These are phyloP conservation scores for Saitozyma podzolica DNA, from an alignment of 768 basidiomycete species.

Conservation along the genomic window DNA sequence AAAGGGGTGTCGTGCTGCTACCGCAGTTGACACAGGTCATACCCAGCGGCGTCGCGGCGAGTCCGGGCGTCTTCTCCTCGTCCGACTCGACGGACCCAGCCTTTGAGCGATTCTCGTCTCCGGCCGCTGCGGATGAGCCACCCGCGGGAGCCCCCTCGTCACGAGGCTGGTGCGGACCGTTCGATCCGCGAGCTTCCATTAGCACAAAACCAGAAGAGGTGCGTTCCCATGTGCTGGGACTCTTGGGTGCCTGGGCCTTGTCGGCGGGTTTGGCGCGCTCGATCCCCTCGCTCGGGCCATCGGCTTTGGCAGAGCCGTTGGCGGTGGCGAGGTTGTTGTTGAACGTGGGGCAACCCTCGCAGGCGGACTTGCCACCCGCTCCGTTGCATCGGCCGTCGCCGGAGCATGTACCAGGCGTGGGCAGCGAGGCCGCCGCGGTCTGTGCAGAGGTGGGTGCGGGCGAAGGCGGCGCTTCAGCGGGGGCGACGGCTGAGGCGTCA, in stretches of 20 bases:
- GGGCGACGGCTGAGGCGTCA: too few relatives aligned
- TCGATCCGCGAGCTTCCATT: conserved; percentile 9
- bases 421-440: conserved; percentile 15
- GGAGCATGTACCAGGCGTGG: conserved; percentile 70
- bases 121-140: too few relatives aligned
- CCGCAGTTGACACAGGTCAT: conserved; percentile 53
- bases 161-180: conserved; percentile 2
- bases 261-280: conserved; percentile 26
- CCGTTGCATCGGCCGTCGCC: conserved; percentile 98
- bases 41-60: conserved; percentile 44
- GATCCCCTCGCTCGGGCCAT: conserved; percentile 55
- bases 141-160: too few relatives aligned
- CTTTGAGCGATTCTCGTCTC: conserved; percentile 6
- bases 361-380: conserved; percentile 88
- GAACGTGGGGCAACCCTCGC: conserved; percentile 93
- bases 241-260: conserved; percentile 5
- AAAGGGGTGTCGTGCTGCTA: conserved; percentile 55
- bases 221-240: conserved; percentile 9
- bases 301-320: conserved; percentile 51
- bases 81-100: conserved; percentile 19
- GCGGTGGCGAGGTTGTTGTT: conserved; percentile 68
- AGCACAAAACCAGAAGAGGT: too few relatives aligned
- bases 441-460: conserved; percentile 31
- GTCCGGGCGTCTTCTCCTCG: conserved; percentile 38
- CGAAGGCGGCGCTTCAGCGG: conserved; percentile 19